Percentiles rank a stretch among this genome's conserved stretches.
Evolutionary conservation across 768 basidiomycete species (phyloP).

Genomic region (Mycena rosella): DNA sequence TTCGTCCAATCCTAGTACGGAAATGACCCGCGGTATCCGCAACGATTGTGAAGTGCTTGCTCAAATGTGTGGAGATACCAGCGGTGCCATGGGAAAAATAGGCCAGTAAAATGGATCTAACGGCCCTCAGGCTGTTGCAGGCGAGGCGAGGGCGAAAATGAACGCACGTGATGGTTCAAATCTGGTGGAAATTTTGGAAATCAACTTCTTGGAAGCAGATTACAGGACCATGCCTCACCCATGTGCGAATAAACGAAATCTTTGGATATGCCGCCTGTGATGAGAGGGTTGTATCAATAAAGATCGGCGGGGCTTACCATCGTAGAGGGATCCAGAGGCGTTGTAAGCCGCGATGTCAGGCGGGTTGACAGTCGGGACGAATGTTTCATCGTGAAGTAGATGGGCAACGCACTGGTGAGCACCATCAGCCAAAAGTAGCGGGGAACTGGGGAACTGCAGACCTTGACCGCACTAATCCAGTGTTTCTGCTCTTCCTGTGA

Average conservation of each 20-base stretch:
- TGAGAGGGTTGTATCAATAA: too few relatives aligned
- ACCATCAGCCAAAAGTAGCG: neutral
- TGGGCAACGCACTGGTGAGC: conserved; percentile 41
- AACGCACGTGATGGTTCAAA: conserved; percentile 2
- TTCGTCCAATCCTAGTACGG: conserved; percentile 45
- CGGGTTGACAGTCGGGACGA: conserved; percentile 28
- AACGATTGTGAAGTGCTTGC: conserved; percentile 29
- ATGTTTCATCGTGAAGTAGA: conserved; percentile 19
- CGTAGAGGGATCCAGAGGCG: conserved; percentile 36
- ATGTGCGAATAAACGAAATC: conserved; percentile 40
- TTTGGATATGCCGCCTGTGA: too few relatives aligned
- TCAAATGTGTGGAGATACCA: conserved; percentile 38
- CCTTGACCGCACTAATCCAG: conserved; percentile 30
- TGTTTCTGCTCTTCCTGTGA: neutral
- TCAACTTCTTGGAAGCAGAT: neutral
- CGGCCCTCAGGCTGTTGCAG: conserved; percentile 26
- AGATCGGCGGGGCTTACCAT: conserved; percentile 28
- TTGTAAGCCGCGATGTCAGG: conserved; percentile 35
- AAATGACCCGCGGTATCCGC: conserved; percentile 35
- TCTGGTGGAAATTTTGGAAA: neutral
- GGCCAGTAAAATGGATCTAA: too few relatives aligned
- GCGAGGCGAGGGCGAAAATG: conserved; percentile 19
- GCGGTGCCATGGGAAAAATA: conserved; percentile 45
- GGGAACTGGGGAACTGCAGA: too few relatives aligned
- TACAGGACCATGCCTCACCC: conserved; percentile 20